Evolutionary conservation across 139 green algal genomes (phyloP).

Genomic region (Spirogloea muscicola): DNA sequence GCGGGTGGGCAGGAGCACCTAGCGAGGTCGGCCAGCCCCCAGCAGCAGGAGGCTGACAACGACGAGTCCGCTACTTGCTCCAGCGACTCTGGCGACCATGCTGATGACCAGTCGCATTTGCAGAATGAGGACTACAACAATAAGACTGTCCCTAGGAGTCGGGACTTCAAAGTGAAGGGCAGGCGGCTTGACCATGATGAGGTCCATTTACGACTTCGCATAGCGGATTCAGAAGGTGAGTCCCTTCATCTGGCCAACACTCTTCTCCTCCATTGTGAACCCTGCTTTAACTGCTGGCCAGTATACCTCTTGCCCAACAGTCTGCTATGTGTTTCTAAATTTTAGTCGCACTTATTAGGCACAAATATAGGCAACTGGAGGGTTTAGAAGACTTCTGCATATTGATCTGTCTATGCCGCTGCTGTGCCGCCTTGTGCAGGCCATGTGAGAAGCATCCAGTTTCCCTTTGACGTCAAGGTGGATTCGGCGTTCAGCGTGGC

Average conservation of each 20-base stretch:
- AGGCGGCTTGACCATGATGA: slow-evolving; percentile 29
- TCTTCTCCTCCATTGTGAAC: not conserved
- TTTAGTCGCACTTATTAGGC: not conserved
- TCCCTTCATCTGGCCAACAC: no score
- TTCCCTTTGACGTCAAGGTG: slow-evolving; percentile 79
- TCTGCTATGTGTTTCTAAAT: not conserved
- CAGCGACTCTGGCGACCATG: no score
- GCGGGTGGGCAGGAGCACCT: not conserved
- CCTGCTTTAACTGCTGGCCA: not conserved
- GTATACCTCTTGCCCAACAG: not conserved
- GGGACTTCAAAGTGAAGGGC: slow-evolving; percentile 43
- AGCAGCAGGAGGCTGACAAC: not conserved
- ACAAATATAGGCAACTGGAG: no score
- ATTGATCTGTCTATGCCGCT: not conserved
- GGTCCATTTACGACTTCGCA: slow-evolving; percentile 29
- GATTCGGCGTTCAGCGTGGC: slow-evolving; percentile 85
- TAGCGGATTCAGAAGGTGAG: slow-evolving; percentile 35
- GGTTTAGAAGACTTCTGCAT: no score
- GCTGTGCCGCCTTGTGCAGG: slow-evolving; percentile 7
- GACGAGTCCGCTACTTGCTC: no score
- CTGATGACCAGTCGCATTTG: not conserved
- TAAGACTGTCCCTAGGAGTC: not conserved
- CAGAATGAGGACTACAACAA: not conserved
- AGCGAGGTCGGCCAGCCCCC: not conserved
- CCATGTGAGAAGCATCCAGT: slow-evolving; percentile 80